Evolutionary conservation across 2,329 filamentous ascomycete genomes (phyloP).

Genomic region (Monilinia aucupariae): DNA sequence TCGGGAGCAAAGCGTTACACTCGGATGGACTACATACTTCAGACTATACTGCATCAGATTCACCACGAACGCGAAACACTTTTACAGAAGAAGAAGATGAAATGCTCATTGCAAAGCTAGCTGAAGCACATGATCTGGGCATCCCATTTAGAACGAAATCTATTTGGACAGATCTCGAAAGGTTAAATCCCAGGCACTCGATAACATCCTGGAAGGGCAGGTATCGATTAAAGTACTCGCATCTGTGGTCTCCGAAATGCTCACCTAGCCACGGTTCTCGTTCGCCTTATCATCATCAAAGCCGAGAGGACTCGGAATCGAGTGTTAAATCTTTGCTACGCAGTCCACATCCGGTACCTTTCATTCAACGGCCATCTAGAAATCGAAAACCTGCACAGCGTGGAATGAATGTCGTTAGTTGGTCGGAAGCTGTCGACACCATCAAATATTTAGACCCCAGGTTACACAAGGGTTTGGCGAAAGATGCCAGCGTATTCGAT

Average conservation of each 20-base stretch:
- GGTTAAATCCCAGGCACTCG: constrained; percentile 25
- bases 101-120: constrained; percentile 27
- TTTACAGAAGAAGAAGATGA: constrained; percentile 30
- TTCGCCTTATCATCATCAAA: neutral
- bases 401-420: constrained; percentile 30
- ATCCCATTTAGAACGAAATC: constrained; percentile 12
- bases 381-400: constrained; percentile 26
- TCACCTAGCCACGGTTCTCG: neutral
- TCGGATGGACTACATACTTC: constrained; percentile 11
- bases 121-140: constrained; percentile 22
- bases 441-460: constrained; percentile 30
- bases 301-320: neutral
- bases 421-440: constrained; percentile 31
- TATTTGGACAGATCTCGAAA: constrained; percentile 26
- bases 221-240: neutral
- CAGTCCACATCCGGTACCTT: neutral
- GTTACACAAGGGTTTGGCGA: constrained; percentile 28
- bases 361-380: constrained; percentile 20
- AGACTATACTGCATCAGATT: neutral
- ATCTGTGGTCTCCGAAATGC: constrained; percentile 10
- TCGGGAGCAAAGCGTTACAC: neutral
- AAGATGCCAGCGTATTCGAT: constrained; percentile 24
- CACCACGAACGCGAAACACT: constrained; percentile 10
- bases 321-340: neutral
- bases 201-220: constrained; percentile 12